phyloP scores from a whole-genome alignment of 208 protist genomes.

The Wallacemonas collosoma region DNA sequence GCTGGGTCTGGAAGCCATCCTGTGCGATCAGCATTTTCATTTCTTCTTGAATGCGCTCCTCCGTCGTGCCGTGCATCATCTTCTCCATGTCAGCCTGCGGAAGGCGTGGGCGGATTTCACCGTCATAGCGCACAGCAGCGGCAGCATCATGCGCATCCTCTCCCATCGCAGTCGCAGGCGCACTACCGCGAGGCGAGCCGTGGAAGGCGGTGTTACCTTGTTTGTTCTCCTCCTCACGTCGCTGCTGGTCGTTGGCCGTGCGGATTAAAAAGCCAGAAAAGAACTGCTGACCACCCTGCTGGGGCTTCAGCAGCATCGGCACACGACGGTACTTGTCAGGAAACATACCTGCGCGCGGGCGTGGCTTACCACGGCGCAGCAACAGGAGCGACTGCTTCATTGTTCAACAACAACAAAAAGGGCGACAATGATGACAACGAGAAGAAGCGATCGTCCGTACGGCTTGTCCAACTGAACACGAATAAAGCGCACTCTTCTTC shows the following conservation, averaged over 20 bases:
- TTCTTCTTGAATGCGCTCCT: slow-evolving; percentile 49
- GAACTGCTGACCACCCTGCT: slow-evolving; percentile 88
- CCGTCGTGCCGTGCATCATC: slow-evolving; percentile 41
- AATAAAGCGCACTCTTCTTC: too few relatives aligned
- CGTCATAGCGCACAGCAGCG: slow-evolving; percentile 3
- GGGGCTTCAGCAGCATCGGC: slow-evolving; percentile 71
- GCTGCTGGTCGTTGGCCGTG: slow-evolving; percentile 57
- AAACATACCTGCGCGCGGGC: slow-evolving; percentile 82
- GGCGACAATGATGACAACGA: too few relatives aligned
- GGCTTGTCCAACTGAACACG: too few relatives aligned
- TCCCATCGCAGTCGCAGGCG: too few relatives aligned
- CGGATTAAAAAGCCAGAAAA: slow-evolving; percentile 80
- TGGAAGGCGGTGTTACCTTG: background rate
- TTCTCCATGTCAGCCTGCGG: slow-evolving; percentile 66
- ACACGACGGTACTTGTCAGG: slow-evolving; percentile 86
- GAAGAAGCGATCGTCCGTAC: too few relatives aligned
- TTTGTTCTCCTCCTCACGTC: background rate
- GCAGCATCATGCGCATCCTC: slow-evolving; percentile 12
- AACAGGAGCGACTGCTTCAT: slow-evolving; percentile 24
- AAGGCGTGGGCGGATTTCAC: slow-evolving; percentile 33
- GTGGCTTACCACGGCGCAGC: slow-evolving; percentile 84
- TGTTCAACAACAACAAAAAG: background rate
- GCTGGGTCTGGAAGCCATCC: slow-evolving; percentile 65
- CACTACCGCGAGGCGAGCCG: background rate
- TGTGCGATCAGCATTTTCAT: slow-evolving; percentile 52